phyloP scores from a whole-genome alignment of 1,284 basidiomycete species.

The Anthracocystis panici-leucophaei region DNA sequence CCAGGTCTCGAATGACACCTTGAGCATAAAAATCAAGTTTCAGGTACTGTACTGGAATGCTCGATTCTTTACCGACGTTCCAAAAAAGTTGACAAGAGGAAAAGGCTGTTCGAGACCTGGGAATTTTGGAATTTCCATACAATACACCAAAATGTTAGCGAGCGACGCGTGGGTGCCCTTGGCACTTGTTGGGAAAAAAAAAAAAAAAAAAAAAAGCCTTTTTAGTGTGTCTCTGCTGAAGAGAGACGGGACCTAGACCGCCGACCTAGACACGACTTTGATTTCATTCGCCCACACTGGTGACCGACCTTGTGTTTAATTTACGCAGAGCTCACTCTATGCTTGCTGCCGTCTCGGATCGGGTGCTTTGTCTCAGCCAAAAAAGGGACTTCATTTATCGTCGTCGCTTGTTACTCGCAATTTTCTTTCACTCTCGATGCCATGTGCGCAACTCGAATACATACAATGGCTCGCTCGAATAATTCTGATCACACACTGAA shows the following conservation, averaged over 20 bases:
- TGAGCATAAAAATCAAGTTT: not conserved
- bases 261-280: not conserved
- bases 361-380: not conserved
- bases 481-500: no score
- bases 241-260: slow-evolving; percentile 1
- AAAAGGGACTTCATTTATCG: no score
- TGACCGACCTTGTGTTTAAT: not conserved
- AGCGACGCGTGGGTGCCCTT: not conserved
- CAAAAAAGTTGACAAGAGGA: not conserved
- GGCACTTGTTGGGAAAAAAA: not conserved
- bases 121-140: no score
- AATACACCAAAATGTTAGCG: no score
- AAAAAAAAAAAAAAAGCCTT: not conserved
- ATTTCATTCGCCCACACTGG: not conserved
- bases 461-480: no score
- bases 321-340: slow-evolving; percentile 2
- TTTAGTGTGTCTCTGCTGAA: slow-evolving; percentile 1
- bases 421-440: no score
- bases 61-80: not conserved
- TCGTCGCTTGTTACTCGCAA: no score
- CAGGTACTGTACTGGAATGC: slow-evolving; percentile 5
- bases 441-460: no score
- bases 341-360: slow-evolving; percentile 1
- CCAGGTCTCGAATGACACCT: not conserved
- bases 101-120: not conserved